Percentiles rank a stretch among this genome's conserved stretches.
These are phyloP conservation scores for Aspergillus avenaceus DNA, from an alignment of 495 filamentous ascomycete species.

Conservation along the genomic window DNA sequence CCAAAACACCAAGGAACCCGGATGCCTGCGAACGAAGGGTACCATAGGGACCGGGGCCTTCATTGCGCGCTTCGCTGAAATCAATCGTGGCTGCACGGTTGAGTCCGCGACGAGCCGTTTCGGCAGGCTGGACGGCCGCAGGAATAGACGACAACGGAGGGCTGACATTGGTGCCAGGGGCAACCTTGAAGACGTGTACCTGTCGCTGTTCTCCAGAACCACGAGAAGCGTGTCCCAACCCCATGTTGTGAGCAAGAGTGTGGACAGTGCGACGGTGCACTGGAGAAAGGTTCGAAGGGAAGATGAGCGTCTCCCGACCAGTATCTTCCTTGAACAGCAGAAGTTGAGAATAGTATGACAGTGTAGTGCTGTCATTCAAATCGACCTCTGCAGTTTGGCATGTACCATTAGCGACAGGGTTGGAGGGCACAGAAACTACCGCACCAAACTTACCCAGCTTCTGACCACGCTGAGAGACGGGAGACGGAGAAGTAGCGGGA, in stretches of 20 bases:
- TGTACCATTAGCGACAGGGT: slow-evolving; percentile 22
- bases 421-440: not conserved
- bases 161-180: slow-evolving; percentile 58
- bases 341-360: slow-evolving; percentile 84
- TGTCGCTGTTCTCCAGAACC: slow-evolving; percentile 82
- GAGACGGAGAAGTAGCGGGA: slow-evolving; percentile 68
- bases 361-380: slow-evolving; percentile 84
- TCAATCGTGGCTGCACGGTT: slow-evolving; percentile 97
- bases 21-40: slow-evolving; percentile 71
- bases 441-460: slow-evolving; percentile 56
- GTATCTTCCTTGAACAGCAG: slow-evolving; percentile 81
- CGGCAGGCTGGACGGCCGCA: slow-evolving; percentile 59
- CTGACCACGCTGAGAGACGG: slow-evolving; percentile 56
- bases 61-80: slow-evolving; percentile 83
- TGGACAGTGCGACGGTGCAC: slow-evolving; percentile 85
- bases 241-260: slow-evolving; percentile 93
- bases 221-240: slow-evolving; percentile 80
- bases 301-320: slow-evolving; percentile 72
- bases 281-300: slow-evolving; percentile 75
- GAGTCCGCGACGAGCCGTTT: slow-evolving; percentile 72
- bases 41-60: slow-evolving; percentile 63
- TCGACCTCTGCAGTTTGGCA: slow-evolving; percentile 59
- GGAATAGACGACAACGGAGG: slow-evolving; percentile 56
- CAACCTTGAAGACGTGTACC: slow-evolving; percentile 78
- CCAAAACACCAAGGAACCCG: slow-evolving; percentile 76